A percentile compares a stretch with the other conserved stretches of the same genome.
Conservation (phyloP, 2,329 filamentous ascomycete genomes). For the Ophiostoma perfectum region DNA sequence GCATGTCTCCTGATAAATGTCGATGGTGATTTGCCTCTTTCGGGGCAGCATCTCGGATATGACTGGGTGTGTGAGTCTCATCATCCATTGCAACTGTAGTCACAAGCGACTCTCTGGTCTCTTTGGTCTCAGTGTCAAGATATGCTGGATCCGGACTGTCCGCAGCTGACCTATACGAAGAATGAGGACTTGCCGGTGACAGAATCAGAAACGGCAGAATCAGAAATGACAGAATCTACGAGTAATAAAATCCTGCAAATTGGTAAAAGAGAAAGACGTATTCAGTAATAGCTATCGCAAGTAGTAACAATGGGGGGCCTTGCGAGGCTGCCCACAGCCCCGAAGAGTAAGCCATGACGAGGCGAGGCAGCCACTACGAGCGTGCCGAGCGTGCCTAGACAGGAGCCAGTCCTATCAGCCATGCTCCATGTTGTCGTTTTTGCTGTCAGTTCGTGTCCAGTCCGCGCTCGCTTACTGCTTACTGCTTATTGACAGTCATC, state of each 20-base stretch:
- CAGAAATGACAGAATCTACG: too few species aligned
- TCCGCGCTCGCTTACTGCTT: not conserved
- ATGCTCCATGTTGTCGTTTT: not conserved
- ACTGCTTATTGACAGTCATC: not conserved
- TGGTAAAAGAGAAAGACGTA: too few species aligned
- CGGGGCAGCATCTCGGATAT: not conserved
- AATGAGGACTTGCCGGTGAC: too few species aligned
- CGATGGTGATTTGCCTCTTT: too few species aligned
- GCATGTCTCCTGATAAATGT: too few species aligned
- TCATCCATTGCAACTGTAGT: not conserved
- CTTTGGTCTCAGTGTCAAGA: not conserved
- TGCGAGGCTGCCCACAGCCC: not conserved
- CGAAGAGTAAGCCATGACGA: not conserved
- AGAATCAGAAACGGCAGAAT: too few species aligned
- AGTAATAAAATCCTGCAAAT: too few species aligned
- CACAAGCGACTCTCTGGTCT: not conserved
- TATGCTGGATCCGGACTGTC: not conserved
- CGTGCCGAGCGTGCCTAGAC: too few species aligned
- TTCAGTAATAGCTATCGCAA: too few species aligned
- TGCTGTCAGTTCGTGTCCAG: not conserved
- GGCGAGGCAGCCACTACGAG: not conserved
- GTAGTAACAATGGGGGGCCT: not conserved
- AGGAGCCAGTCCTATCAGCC: too few species aligned
- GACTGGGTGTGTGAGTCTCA: not conserved
- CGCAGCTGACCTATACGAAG: conserved; percentile 2